These are phyloP conservation scores for Epichloe scottii DNA, from an alignment of 2,329 filamentous ascomycete species.

Conservation along the genomic window DNA sequence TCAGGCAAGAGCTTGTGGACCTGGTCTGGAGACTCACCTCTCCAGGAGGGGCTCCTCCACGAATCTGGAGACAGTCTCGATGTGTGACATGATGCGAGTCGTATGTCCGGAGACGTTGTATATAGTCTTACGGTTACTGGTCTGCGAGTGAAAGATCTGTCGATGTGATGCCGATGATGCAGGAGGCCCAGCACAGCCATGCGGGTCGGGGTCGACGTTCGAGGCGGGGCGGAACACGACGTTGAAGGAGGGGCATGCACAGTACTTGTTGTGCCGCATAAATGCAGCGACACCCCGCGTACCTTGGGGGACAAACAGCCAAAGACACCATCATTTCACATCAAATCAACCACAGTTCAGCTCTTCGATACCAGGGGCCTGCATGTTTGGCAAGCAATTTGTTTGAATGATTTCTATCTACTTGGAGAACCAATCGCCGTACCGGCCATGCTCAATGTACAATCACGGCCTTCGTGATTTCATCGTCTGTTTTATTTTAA, in stretches of 20 bases:
- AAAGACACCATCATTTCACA: neutral
- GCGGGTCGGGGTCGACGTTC: constrained; percentile 2
- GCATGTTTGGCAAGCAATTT: too few species aligned
- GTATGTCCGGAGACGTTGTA: neutral
- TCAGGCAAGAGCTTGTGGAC: constrained; percentile 3
- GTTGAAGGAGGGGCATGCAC: neutral
- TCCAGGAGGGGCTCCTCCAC: constrained; percentile 86
- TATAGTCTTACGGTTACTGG: neutral
- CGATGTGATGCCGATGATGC: constrained; percentile 1
- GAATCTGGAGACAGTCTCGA: constrained; percentile 58
- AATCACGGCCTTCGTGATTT: neutral
- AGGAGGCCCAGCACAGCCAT: neutral
- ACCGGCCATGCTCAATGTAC: constrained; percentile 1
- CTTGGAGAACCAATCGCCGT: neutral
- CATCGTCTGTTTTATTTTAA: neutral
- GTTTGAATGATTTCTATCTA: neutral
- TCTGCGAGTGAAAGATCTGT: neutral
- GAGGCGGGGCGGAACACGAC: constrained; percentile 12
- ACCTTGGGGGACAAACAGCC: neutral
- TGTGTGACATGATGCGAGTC: constrained; percentile 21
- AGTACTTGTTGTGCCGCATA: neutral
- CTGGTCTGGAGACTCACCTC: constrained; percentile 51
- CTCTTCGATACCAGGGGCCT: too few species aligned
- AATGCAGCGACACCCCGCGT: neutral
- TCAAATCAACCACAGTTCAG: too few species aligned